These are phyloP conservation scores for Vaccinium vitisidaea DNA, from an alignment of 148 eudicot species.

Conservation along the genomic window DNA sequence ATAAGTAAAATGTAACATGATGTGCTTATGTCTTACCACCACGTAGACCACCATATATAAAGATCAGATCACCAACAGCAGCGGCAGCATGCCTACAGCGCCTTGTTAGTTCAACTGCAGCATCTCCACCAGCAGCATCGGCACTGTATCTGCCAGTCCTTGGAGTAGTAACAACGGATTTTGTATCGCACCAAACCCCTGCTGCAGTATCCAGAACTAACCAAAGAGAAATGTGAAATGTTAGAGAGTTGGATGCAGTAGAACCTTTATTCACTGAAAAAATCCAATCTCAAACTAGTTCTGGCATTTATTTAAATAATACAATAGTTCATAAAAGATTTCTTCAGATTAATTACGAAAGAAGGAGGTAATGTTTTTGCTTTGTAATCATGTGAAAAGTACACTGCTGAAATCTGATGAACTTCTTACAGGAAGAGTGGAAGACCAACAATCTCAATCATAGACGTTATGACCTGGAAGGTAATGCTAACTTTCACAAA, in stretches of 20 bases:
- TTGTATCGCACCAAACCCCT: constrained; percentile 98
- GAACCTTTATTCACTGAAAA: neutral
- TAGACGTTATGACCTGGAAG: neutral
- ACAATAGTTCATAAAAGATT: neutral
- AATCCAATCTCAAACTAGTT: neutral
- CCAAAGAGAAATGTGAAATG: constrained; percentile 12
- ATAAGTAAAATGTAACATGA: neutral
- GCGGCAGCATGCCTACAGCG: constrained; percentile 99
- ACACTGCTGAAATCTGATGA: neutral
- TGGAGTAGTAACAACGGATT: constrained; percentile 92
- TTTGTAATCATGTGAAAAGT: neutral
- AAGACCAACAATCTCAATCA: neutral
- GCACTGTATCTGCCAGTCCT: constrained; percentile 94
- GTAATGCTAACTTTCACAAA: neutral
- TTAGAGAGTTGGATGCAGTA: neutral
- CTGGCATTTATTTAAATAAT: neutral
- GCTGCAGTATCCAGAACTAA: constrained; percentile 98
- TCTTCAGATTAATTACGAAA: neutral
- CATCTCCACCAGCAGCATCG: constrained; percentile 99
- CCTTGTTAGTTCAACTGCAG: constrained; percentile 92
- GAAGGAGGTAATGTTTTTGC: neutral
- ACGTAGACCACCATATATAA: constrained; percentile 94
- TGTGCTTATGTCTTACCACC: constrained; percentile 64
- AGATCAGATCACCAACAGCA: constrained; percentile 87
- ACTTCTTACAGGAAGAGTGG: neutral